phyloP scores from a whole-genome alignment of 2,329 filamentous ascomycete species.

The Aspergillus ruber region DNA sequence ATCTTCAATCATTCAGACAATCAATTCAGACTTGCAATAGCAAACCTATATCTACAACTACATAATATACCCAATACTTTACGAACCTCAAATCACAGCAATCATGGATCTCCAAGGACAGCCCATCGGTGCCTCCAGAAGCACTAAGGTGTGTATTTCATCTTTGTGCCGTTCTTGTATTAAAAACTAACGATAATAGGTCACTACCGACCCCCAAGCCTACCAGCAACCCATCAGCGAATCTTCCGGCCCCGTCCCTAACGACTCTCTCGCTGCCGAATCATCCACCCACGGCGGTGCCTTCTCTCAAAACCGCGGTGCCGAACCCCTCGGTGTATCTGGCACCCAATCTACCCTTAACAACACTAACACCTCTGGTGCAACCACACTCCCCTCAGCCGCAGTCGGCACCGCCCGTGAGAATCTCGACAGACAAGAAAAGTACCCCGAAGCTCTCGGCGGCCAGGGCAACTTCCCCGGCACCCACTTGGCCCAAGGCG shows the following conservation, averaged over 20 bases:
- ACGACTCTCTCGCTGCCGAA: conserved; percentile 70
- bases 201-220: conserved; percentile 44
- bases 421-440: conserved; percentile 36
- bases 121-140: conserved; percentile 24
- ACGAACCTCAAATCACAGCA: conserved; percentile 13
- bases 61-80: neutral
- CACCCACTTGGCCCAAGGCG: conserved; percentile 23
- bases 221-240: conserved; percentile 53
- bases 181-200: conserved; percentile 6
- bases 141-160: conserved; percentile 27
- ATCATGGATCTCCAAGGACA: conserved; percentile 38
- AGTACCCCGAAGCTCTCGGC: conserved; percentile 34
- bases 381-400: conserved; percentile 46
- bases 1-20: neutral
- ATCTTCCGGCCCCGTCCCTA: conserved; percentile 55
- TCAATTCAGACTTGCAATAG: neutral
- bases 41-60: neutral
- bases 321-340: conserved; percentile 44
- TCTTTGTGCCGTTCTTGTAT: neutral
- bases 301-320: conserved; percentile 56
- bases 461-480: conserved; percentile 35
- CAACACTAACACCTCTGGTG: conserved; percentile 50
- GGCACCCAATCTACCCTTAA: conserved; percentile 51
- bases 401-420: conserved; percentile 42
- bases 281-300: conserved; percentile 55